Evolutionary conservation across 306 rosid species (phyloP).

Genomic region (Quercus aquifolioides): DNA sequence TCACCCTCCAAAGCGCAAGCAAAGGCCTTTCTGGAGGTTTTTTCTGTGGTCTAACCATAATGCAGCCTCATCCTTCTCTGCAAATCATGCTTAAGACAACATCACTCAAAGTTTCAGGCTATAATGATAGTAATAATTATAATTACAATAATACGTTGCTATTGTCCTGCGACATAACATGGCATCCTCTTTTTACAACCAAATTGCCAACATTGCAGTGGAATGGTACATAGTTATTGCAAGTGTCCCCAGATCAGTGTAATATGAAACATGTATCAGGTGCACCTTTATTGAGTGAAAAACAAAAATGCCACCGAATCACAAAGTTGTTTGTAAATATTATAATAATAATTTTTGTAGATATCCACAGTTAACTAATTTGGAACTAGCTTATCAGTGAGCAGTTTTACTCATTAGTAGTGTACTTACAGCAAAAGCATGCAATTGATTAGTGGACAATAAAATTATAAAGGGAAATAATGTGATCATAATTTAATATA

Average conservation of each 20-base stretch:
- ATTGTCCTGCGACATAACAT: slow-evolving; percentile 8
- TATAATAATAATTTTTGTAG: not conserved
- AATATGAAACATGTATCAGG: not conserved
- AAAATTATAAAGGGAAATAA: not conserved
- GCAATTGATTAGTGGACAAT: not conserved
- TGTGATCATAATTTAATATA: not conserved
- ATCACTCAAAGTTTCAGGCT: not conserved
- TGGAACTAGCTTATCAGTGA: not conserved
- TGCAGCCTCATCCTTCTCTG: slow-evolving; percentile 32
- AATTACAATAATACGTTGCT: not conserved
- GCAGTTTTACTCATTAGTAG: not conserved
- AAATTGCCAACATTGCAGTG: slow-evolving; percentile 3
- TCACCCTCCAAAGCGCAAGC: slow-evolving; percentile 47
- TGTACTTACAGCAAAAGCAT: not conserved
- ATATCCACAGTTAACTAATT: not conserved
- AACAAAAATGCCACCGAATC: not conserved
- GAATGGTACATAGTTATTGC: slow-evolving; percentile 18
- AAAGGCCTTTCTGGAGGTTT: slow-evolving; percentile 52
- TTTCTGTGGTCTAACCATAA: slow-evolving; percentile 52
- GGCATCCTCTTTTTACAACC: slow-evolving; percentile 21
- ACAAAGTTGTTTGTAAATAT: not conserved
- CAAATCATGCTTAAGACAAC: slow-evolving; percentile 29
- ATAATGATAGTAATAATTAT: not conserved
- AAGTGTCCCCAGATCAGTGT: slow-evolving; percentile 6
- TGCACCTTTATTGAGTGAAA: not conserved